Evolutionary conservation across 2,329 filamentous ascomycete genomes (phyloP).

Genomic region (Neophaeococcomyces mojaviensis): DNA sequence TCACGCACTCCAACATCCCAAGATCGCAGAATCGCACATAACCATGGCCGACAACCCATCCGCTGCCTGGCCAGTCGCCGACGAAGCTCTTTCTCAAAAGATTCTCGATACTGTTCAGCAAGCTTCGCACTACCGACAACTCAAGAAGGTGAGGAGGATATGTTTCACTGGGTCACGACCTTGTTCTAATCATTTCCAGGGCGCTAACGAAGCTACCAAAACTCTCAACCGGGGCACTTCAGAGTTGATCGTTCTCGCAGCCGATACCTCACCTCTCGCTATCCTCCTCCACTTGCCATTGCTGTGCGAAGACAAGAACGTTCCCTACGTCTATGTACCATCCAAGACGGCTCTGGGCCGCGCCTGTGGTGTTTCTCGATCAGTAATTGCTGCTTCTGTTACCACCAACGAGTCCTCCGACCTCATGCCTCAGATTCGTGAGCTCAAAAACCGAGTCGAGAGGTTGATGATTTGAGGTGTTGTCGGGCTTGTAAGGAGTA

Average conservation of each 20-base stretch:
- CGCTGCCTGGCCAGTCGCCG: conserved; percentile 62
- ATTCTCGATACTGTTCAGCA: conserved; percentile 77
- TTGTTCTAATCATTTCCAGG: conserved; percentile 7
- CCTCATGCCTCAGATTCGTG: conserved; percentile 76
- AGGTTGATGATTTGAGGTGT: conserved; percentile 69
- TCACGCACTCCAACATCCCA: conserved; percentile 5
- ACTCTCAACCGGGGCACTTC: conserved; percentile 83
- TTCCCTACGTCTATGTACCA: conserved; percentile 59
- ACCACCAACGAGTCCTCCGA: conserved; percentile 89
- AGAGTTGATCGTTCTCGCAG: conserved; percentile 82
- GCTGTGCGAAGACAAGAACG: conserved; percentile 69
- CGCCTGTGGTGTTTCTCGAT: conserved; percentile 79
- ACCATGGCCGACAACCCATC: conserved; percentile 22
- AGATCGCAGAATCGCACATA: not conserved
- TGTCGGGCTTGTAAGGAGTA: too few species aligned
- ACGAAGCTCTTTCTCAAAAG: conserved; percentile 67
- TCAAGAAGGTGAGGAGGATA: conserved; percentile 54
- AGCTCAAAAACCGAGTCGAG: conserved; percentile 92
- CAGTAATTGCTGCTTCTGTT: conserved; percentile 81
- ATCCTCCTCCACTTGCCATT: conserved; percentile 87
- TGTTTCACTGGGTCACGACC: not conserved
- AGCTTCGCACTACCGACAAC: conserved; percentile 60
- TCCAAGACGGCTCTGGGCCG: conserved; percentile 79
- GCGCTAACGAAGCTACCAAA: conserved; percentile 55
- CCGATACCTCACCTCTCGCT: conserved; percentile 77